phyloP scores from a whole-genome alignment of 1,284 basidiomycete genomes.

The Xerocomus nothofagi region DNA sequence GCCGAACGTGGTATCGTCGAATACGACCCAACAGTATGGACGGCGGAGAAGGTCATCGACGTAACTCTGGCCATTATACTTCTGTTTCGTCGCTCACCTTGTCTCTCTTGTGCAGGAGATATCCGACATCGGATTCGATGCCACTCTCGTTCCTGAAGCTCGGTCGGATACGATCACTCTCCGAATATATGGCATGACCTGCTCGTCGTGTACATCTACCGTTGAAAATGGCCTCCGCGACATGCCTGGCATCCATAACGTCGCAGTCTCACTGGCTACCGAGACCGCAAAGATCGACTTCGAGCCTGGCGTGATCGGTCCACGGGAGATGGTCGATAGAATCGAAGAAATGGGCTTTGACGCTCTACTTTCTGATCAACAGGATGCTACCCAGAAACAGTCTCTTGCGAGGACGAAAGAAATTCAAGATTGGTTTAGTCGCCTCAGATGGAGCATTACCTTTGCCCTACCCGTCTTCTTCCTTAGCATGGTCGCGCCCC shows the following conservation, averaged over 20 bases:
- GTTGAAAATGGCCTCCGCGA: slow-evolving; percentile 71
- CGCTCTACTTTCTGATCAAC: slow-evolving; percentile 81
- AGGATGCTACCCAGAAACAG: slow-evolving; percentile 84
- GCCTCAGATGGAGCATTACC: slow-evolving; percentile 71
- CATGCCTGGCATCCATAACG: slow-evolving; percentile 75
- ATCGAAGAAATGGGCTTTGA: slow-evolving; percentile 91
- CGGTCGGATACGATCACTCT: slow-evolving; percentile 70
- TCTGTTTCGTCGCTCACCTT: slow-evolving; percentile 13
- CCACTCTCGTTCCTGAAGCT: slow-evolving; percentile 65
- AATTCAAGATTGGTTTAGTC: slow-evolving; percentile 85
- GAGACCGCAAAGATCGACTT: slow-evolving; percentile 78
- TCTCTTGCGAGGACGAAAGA: slow-evolving; percentile 93
- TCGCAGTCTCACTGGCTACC: slow-evolving; percentile 72
- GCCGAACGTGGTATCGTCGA: slow-evolving; percentile 92
- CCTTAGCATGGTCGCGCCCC: slow-evolving; percentile 85
- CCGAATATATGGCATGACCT: slow-evolving; percentile 90
- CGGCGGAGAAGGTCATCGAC: slow-evolving; percentile 72
- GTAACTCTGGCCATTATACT: slow-evolving; percentile 43
- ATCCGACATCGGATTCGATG: slow-evolving; percentile 91
- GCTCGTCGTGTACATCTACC: slow-evolving; percentile 77
- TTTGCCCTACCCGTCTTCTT: slow-evolving; percentile 96
- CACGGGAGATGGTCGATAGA: slow-evolving; percentile 83
- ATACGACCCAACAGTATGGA: slow-evolving; percentile 85
- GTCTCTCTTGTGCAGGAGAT: slow-evolving; percentile 62
- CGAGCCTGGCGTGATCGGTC: slow-evolving; percentile 71